A percentile compares a stretch with the other conserved stretches of the same genome.
phyloP scores from a whole-genome alignment of 2,329 filamentous ascomycete species.

The Penicillium fuscoglaucum region DNA sequence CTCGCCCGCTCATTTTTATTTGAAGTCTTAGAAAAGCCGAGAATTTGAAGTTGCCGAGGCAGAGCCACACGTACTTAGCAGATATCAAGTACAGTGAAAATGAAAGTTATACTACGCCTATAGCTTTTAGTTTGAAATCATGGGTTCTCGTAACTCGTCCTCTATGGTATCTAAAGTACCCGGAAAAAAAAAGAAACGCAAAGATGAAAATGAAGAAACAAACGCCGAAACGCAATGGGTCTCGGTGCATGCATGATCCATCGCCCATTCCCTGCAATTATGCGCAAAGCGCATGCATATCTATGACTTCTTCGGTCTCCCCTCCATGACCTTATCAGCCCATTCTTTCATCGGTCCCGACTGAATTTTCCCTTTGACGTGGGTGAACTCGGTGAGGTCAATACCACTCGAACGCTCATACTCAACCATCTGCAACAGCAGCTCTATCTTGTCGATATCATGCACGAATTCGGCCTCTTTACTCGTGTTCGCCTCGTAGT shows the following conservation, averaged over 20 bases:
- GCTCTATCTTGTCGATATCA: conserved; percentile 95
- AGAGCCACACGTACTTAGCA: neutral
- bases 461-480: conserved; percentile 87
- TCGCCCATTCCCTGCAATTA: neutral
- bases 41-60: neutral
- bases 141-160: conserved; percentile 16
- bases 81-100: neutral
- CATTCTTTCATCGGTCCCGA: conserved; percentile 78
- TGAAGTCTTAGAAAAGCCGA: neutral
- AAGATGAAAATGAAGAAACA: conserved; percentile 7
- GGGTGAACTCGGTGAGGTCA: conserved; percentile 83
- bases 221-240: conserved; percentile 16
- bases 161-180: conserved; percentile 22
- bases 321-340: conserved; percentile 72
- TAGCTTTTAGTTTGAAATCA: conserved; percentile 7
- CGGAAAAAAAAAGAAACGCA: neutral
- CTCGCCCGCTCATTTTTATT: too few species aligned
- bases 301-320: conserved; percentile 60
- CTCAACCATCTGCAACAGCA: conserved; percentile 92
- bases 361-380: conserved; percentile 62
- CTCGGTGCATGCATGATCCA: neutral
- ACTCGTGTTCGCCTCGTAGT: conserved; percentile 88
- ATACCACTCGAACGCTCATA: conserved; percentile 59
- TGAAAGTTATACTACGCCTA: neutral
- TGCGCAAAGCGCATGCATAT: conserved; percentile 7